These are phyloP conservation scores for Solanum pimpinellifolium DNA, from an alignment of 257 asterid species.

Conservation along the genomic window DNA sequence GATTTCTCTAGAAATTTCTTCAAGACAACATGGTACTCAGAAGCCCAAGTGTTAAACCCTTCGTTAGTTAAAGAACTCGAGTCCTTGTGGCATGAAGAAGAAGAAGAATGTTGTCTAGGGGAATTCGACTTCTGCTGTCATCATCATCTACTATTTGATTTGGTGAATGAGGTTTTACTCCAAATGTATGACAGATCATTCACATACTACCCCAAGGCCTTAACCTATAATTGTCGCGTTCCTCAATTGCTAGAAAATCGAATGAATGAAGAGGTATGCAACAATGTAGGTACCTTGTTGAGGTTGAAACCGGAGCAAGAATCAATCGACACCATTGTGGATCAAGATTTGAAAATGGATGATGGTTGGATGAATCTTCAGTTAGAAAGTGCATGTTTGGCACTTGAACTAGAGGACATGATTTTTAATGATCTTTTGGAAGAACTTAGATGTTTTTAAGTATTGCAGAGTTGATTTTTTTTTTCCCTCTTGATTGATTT, in stretches of 20 bases:
- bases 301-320: slow-evolving; percentile 23
- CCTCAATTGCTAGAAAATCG: slow-evolving; percentile 41
- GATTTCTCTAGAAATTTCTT: slow-evolving; percentile 29
- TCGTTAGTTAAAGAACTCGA: slow-evolving; percentile 40
- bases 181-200: slow-evolving; percentile 33
- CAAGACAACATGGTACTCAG: slow-evolving; percentile 32
- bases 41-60: slow-evolving; percentile 40
- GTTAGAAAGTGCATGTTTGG: slow-evolving; percentile 44
- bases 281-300: slow-evolving; percentile 13
- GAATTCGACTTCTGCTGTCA: slow-evolving; percentile 38
- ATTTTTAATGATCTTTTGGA: slow-evolving; percentile 50
- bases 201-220: slow-evolving; percentile 51
- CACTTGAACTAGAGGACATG: slow-evolving; percentile 55
- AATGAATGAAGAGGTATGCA: slow-evolving; percentile 28
- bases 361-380: slow-evolving; percentile 84
- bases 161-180: slow-evolving; percentile 44
- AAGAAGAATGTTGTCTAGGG: slow-evolving; percentile 3
- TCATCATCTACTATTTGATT: slow-evolving; percentile 60
- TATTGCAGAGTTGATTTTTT: not conserved
- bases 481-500: not conserved
- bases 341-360: slow-evolving; percentile 34
- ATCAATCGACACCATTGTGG: slow-evolving; percentile 32
- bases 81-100: slow-evolving; percentile 43
- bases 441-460: slow-evolving; percentile 31
- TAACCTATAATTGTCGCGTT: slow-evolving; percentile 38